phyloP scores from a whole-genome alignment of 2,329 filamentous ascomycete genomes.

The Aureobasidium sp. region DNA sequence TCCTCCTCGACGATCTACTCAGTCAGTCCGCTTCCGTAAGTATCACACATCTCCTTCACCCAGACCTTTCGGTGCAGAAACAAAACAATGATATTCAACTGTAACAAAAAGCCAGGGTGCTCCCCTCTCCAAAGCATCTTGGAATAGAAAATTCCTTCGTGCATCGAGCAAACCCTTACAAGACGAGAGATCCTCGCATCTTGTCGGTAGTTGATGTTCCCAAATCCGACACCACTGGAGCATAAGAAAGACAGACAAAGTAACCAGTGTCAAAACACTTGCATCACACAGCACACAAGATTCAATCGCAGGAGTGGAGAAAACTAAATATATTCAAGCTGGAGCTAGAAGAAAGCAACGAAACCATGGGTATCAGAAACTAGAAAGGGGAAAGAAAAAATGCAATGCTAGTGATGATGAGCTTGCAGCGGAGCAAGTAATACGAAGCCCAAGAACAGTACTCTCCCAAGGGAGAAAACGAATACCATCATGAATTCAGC shows the following conservation, averaged over 20 bases:
- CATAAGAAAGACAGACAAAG: too few relatives aligned
- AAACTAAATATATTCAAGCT: neutral
- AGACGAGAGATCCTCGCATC: neutral
- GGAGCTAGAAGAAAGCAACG: neutral
- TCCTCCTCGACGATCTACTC: too few relatives aligned
- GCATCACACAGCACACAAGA: neutral
- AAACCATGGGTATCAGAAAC: neutral
- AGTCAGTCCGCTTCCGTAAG: too few relatives aligned
- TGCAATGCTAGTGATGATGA: neutral
- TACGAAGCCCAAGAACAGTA: neutral
- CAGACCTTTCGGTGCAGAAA: too few relatives aligned
- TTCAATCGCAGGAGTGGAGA: neutral
- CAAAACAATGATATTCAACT: too few relatives aligned
- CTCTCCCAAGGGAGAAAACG: neutral
- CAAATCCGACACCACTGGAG: too few relatives aligned
- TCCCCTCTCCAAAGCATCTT: too few relatives aligned
- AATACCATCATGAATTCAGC: neutral
- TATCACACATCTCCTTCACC: too few relatives aligned
- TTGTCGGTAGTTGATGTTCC: neutral
- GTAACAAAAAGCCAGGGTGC: too few relatives aligned
- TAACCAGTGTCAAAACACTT: neutral
- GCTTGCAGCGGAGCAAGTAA: neutral
- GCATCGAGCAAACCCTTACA: too few relatives aligned
- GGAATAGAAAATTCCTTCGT: too few relatives aligned
- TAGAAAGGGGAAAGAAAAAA: neutral